phyloP scores from a whole-genome alignment of 345 rosid species.

The Populus simonii region DNA sequence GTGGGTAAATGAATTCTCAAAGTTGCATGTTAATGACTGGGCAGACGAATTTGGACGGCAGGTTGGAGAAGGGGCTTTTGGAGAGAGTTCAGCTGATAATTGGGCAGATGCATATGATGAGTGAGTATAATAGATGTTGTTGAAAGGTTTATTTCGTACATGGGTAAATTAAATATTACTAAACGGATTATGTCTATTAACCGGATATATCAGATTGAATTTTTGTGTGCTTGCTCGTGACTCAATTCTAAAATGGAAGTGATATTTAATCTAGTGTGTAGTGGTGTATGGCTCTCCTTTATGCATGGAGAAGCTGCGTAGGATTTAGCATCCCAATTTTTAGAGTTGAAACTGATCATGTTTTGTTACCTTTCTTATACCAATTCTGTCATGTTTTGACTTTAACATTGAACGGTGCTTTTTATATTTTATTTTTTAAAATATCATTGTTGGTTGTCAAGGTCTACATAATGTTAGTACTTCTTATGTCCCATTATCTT shows the following conservation, averaged over 20 bases:
- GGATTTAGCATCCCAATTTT: neutral
- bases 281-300: neutral
- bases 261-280: neutral
- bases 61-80: slow-evolving; percentile 61
- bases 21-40: slow-evolving; percentile 91
- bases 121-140: slow-evolving; percentile 50
- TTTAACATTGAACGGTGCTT: neutral
- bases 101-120: slow-evolving; percentile 96
- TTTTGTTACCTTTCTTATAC: neutral
- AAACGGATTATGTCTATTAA: neutral
- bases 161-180: neutral
- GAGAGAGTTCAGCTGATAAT: slow-evolving; percentile 59
- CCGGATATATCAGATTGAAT: neutral
- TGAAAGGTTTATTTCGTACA: slow-evolving; percentile 12
- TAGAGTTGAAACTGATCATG: neutral
- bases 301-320: neutral
- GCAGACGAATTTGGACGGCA: slow-evolving; percentile 81
- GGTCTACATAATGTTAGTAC: neutral
- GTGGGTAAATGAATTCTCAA: slow-evolving; percentile 97
- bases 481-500: neutral
- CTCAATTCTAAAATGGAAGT: neutral
- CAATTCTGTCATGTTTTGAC: neutral
- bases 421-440: neutral
- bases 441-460: neutral
- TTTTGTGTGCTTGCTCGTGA: neutral